Conservation (phyloP, 768 basidiomycete genomes). For the Hygrocybe punicea region DNA sequence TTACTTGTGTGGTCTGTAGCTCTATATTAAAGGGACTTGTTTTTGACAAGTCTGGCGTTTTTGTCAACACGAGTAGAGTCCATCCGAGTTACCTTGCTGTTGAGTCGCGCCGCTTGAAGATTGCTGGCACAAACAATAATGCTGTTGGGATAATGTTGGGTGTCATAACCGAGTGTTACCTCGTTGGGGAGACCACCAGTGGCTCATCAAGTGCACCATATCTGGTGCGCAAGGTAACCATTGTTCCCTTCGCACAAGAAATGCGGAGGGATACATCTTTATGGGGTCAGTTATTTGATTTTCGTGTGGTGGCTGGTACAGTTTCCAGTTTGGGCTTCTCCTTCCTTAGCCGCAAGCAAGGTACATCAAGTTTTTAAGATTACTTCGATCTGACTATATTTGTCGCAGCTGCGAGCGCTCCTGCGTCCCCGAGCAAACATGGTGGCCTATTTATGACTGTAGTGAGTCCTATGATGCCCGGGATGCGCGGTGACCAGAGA, state of each 20-base stretch:
- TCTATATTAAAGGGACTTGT: background rate
- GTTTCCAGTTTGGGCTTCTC: background rate
- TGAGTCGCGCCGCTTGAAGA: background rate
- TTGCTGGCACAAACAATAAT: background rate
- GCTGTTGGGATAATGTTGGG: conserved; percentile 7
- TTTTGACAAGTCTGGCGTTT: background rate
- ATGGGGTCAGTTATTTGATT: conserved; percentile 4
- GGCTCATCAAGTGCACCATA: background rate
- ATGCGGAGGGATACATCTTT: conserved; percentile 4
- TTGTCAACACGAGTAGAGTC: conserved; percentile 4
- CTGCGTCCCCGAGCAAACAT: background rate
- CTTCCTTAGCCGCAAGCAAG: background rate
- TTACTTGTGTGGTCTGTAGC: background rate
- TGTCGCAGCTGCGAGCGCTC: background rate
- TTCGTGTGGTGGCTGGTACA: background rate
- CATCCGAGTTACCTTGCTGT: background rate
- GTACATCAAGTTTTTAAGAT: background rate
- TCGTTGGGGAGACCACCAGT: background rate
- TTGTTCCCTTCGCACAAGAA: conserved; percentile 5
- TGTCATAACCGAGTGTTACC: conserved; percentile 5
- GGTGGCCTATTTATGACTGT: background rate
- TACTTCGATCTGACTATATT: background rate
- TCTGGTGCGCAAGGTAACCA: background rate
- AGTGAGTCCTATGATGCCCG: background rate
- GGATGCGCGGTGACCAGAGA: background rate